Base-by-base conservation (phyloP, 2,329 filamentous ascomycete genomes). In the Microascus cirrosus region DNA sequence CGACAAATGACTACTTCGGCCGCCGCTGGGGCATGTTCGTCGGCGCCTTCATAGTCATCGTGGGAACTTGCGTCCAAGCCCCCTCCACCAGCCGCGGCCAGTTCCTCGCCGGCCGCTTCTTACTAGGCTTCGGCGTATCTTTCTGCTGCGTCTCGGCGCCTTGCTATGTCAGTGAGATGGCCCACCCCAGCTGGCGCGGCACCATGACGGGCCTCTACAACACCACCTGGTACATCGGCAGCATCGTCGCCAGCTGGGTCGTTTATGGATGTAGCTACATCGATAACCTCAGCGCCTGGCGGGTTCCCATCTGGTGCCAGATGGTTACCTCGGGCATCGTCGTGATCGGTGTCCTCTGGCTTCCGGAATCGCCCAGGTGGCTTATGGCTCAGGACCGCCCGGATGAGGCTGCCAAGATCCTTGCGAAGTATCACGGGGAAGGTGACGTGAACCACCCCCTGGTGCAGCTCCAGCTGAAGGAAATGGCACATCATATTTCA, bases 391-490 rank as follows among this genome's bases (percentile, higher is more conserved):
- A 73, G 66, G 72, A 71, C 52, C 66, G 70, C 3, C 58, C 63
- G n/a, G 69, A 75, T 1, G 71, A 76, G 15, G 65, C 66, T 67
- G 59, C 42, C 7, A 35, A 28, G 48, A 35, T 59, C 11, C 57
- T 56, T 48, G 54, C 58, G 18, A 80, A 83, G 64, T 82, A 84
- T 64, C 85, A 89, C 64, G 83, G 78, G 24, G 81, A 83, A 20
- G 83, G 83, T 45, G 74, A 85, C 64, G 68, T 65, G 57, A 73
- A 79, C 66, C 80, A 86, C 64, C 67, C 79, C 3, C 80, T 81
- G 1, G 85, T 88, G 8, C 80, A 85, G 63, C 84, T 84, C 66
- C 82, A 88, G 67, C 85, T 77, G 67, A 77, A 77, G 56, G 84
- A 88, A 70, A 88, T 88, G 69, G 79, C 78, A 64, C 77, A 84